These are phyloP conservation scores for Micromonas commoda DNA, from an alignment of 139 green algal genomes.

Conservation along the genomic window DNA sequence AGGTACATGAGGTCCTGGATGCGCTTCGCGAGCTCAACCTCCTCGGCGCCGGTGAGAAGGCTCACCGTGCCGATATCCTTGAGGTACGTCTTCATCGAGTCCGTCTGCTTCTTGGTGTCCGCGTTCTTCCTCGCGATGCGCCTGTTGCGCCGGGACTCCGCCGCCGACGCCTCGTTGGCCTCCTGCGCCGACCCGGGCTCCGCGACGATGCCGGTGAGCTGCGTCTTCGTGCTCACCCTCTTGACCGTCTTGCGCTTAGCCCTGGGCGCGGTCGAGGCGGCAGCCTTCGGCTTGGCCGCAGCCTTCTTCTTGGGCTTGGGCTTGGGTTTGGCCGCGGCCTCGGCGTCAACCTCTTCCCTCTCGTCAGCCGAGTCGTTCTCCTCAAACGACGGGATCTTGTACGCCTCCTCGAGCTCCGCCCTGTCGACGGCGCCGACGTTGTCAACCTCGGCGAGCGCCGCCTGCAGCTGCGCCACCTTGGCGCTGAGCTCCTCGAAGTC, in stretches of 20 bases:
- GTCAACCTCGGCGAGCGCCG: background rate
- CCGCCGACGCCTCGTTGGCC: too few relatives aligned
- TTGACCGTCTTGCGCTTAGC: too few relatives aligned
- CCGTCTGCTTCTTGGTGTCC: background rate
- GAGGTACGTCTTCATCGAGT: conserved; percentile 21
- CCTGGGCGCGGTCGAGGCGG: too few relatives aligned
- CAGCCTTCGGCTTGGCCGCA: too few relatives aligned
- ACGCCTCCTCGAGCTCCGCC: background rate
- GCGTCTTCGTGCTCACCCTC: too few relatives aligned
- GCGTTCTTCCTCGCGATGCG: background rate
- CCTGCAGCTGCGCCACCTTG: background rate
- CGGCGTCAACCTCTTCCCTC: too few relatives aligned
- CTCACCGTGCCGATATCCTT: conserved; percentile 23
- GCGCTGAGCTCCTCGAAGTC: background rate
- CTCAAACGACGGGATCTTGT: background rate
- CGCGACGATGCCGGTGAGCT: too few relatives aligned
- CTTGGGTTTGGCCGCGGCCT: too few relatives aligned
- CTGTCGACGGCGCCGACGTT: background rate
- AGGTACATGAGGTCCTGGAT: conserved; percentile 60
- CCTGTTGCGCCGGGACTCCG: too few relatives aligned
- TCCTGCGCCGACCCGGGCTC: too few relatives aligned
- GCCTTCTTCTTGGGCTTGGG: too few relatives aligned
- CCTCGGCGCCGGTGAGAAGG: conserved; percentile 60
- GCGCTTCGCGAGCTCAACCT: conserved; percentile 62
- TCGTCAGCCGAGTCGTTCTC: too few relatives aligned